Base-by-base conservation (phyloP, 2,329 filamentous ascomycete species). In the Trichophyton equinum region DNA sequence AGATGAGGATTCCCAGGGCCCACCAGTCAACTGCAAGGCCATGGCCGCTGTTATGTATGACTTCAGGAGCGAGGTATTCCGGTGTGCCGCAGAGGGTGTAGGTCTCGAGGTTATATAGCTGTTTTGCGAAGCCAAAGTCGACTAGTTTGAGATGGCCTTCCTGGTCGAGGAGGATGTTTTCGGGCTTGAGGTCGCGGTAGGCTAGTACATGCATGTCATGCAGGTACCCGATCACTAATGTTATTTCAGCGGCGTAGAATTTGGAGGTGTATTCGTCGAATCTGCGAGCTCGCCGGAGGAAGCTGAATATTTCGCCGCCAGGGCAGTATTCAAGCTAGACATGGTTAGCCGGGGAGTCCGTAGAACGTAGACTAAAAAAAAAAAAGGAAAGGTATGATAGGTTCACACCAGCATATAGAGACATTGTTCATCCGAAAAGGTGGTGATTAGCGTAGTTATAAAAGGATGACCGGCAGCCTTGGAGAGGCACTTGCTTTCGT, bases 11-110 rank as follows among this genome's bases (percentile, higher is more conserved):
- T 27, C 84, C 84, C 62, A 86, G 78, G 1, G 84, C 84, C 84
- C 84, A 86, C 84, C 84, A 86, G 72, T 86, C 84, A 44, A 86
- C 84, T 40, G 84, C 83, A 55, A 81, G 80, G 59, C 83, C 82
- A 67, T 86, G 83, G 22, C 83, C 81, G 72, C 73, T 84, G 70
- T 85, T 86, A 62, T 82, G 77, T 64, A 86, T 86, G 51, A 86
- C 83, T 71, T 86, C 84, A 20, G 84, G 84, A 3, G 84, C 84
- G 20, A 86, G 78, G 69, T 86, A 86, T 67, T 86, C 84, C 42
- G 84, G 84, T 8, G 84, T 86, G 44, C 84, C 84, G 67, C 84
- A 86, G 38, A 86, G 76, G 4, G 84, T 86, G 68, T 86, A 86
- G 36, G 84, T 86, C 69, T 85, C 82, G 42, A 69, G 72, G 51